Evolutionary conservation across 208 protist genomes (phyloP).

Genomic region (Leishmania guyanensis): DNA sequence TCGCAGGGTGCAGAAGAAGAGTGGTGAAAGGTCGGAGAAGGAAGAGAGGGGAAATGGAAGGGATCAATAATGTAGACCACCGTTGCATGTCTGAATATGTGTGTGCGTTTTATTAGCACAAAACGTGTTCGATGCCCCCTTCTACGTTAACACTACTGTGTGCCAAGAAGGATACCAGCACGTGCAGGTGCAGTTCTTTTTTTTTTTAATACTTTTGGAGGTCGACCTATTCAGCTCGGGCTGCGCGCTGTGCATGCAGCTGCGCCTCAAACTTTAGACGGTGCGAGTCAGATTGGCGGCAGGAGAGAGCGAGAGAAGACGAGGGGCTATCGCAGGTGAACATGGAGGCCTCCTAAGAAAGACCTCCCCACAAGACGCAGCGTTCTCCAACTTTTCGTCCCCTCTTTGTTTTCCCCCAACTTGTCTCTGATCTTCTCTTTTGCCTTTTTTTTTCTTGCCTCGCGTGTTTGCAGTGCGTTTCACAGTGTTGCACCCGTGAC

Average conservation of each 20-base stretch:
- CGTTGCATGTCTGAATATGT: not conserved
- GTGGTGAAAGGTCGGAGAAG: not conserved
- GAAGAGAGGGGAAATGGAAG: not conserved
- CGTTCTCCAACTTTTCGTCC: not conserved
- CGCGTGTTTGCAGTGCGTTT: not conserved
- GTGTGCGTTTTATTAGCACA: not conserved
- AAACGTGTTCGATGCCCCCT: not conserved
- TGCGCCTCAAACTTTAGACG: not conserved
- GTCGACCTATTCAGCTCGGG: not conserved
- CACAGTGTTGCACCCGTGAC: not conserved
- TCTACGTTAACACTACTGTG: not conserved
- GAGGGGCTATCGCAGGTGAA: not conserved
- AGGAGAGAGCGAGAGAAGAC: not conserved
- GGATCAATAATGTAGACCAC: not conserved
- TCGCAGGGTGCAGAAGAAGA: not conserved
- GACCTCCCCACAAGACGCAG: not conserved
- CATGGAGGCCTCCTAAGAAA: not conserved
- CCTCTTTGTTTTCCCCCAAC: no score
- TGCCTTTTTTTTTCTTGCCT: not conserved
- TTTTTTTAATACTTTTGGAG: not conserved
- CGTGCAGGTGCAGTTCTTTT: not conserved
- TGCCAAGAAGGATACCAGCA: not conserved
- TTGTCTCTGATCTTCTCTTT: not conserved
- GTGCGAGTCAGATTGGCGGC: not conserved
- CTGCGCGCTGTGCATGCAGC: not conserved